Percentiles rank a stretch among this genome's conserved stretches.
phyloP scores from a whole-genome alignment of 1,284 basidiomycete species.

The Cutaneotrichosporon sp. region DNA sequence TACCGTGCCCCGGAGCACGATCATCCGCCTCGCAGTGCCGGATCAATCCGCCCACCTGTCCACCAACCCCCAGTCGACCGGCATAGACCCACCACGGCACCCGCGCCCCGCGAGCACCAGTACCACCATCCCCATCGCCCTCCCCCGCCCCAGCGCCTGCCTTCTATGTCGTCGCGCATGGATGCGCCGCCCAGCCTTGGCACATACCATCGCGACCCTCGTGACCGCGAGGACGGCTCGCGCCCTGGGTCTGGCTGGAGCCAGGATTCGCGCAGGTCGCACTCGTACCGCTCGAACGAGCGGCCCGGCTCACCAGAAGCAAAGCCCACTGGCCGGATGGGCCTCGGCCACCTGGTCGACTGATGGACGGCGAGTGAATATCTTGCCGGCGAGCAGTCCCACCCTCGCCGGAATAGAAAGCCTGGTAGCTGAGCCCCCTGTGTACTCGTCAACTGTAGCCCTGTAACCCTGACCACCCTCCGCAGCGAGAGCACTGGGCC shows the following conservation, averaged over 20 bases:
- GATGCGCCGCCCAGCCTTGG: constrained; percentile 24
- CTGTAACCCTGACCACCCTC: background rate
- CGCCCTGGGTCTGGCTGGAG: constrained; percentile 25
- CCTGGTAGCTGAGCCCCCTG: background rate
- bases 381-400: background rate
- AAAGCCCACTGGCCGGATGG: constrained; percentile 26
- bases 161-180: constrained; percentile 20
- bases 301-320: constrained; percentile 14
- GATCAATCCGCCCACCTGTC: constrained; percentile 2
- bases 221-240: constrained; percentile 11
- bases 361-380: background rate
- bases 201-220: constrained; percentile 19
- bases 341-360: constrained; percentile 29
- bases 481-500: background rate
- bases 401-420: background rate
- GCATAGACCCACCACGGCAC: constrained; percentile 11
- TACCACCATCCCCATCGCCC: constrained; percentile 11
- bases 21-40: constrained; percentile 19
- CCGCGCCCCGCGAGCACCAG: constrained; percentile 16
- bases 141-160: constrained; percentile 13
- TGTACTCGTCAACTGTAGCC: background rate
- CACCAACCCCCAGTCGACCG: constrained; percentile 10
- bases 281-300: constrained; percentile 16
- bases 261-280: constrained; percentile 11
- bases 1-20: constrained; percentile 12